Evolutionary conservation across 306 rosid species (phyloP), one percentile per base, ranked within the genome.

Genomic region (Glycine soja): DNA sequence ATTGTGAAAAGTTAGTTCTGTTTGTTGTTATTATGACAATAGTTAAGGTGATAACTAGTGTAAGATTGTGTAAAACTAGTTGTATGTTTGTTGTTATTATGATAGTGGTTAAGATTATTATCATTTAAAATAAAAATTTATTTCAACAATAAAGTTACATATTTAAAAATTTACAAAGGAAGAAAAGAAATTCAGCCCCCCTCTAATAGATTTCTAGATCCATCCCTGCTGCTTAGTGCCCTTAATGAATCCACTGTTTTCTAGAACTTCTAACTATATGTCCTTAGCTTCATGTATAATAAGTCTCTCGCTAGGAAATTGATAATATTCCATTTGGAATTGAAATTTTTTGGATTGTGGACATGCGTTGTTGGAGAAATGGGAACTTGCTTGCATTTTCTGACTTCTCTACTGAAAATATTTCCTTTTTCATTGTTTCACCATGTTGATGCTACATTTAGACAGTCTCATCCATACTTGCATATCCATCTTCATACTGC

Each of bases 401-500:
- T 61, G 78, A 61, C 45, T 80, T 80, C 6, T 45, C 24, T 47
- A 10, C 78, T 34, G 79, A 48, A 46, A 61, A 72, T 40, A 16
- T 52, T 46, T 36, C 63, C 10, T 12, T 46, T 30, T 53, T 65
- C 75, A 43, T 14, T 0, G 16, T 78, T 79, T 45, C 62, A 54
- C 54, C 53, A 47, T 62, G 19, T 70, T 78, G 38, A 47, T 51
- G 40, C 71, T 18, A 82, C 81, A 18, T 82, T 62, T 58, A 46
- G 30, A 24, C 30, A 24, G 34, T 54, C 72, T 38, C 4, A 9
- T 40, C 59, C 45, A 11, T 48, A 43, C 72, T 54, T 75, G 67
- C 70, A 46, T 53, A 16, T 85, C 68, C 75, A 70, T 43, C 15
- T 67, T 76, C 40, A 5, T 77, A 38, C 64, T 14, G 18, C 24